Percentiles rank a stretch among this genome's conserved stretches.
Evolutionary conservation across 2,329 filamentous ascomycete species (phyloP).

Genomic region (Talaromyces sp.): DNA sequence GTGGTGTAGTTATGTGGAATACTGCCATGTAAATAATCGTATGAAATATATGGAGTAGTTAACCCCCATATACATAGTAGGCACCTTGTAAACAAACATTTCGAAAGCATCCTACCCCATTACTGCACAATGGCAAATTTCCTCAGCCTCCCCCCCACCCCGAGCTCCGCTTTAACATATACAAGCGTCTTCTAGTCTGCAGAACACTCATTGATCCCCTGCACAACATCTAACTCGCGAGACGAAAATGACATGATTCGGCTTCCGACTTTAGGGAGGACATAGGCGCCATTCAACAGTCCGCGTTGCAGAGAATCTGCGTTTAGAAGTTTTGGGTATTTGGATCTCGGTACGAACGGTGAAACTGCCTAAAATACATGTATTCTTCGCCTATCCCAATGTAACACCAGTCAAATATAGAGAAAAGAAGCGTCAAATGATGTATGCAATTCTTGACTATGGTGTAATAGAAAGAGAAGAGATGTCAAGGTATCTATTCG

Average conservation of each 20-base stretch:
- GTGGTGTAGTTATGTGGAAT: not conserved
- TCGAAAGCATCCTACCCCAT: no score
- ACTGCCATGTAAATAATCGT: not conserved
- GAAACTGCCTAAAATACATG: conserved; percentile 10
- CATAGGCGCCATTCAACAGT: not conserved
- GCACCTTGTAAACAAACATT: not conserved
- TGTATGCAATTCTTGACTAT: conserved; percentile 22
- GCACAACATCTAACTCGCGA: no score
- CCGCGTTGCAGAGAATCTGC: no score
- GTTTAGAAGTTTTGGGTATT: no score
- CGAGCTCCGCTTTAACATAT: not conserved
- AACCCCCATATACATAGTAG: no score
- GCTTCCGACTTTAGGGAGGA: not conserved
- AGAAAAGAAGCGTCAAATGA: conserved; percentile 14
- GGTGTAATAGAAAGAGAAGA: conserved; percentile 19
- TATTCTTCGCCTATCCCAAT: conserved; percentile 4
- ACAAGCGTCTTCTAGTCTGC: no score
- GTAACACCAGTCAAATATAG: conserved; percentile 9
- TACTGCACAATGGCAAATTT: not conserved
- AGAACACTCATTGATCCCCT: no score
- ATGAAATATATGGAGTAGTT: not conserved
- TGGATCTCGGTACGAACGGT: not conserved
- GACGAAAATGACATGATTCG: no score
- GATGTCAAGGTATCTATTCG: conserved; percentile 40
- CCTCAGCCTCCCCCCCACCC: not conserved